Evolutionary conservation across 331 rosid species (phyloP), one percentile per base, ranked within the genome.

Genomic region (Prunus yedoensis): DNA sequence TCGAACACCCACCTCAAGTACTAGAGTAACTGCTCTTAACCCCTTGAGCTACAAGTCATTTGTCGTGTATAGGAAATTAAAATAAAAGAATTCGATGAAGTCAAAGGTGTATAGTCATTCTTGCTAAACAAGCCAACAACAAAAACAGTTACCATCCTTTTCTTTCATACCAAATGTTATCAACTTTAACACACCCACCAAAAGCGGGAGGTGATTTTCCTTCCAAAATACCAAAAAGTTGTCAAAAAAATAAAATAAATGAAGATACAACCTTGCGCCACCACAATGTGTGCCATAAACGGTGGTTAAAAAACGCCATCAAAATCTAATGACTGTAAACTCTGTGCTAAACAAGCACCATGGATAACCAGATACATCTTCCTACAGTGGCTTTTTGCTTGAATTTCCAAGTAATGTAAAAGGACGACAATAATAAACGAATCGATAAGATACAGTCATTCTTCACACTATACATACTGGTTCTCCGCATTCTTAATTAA

Each of bases 381-480:
- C 83, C 79, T 41, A 77, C 32, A 49, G 81, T 54, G 45, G 74
- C 64, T 70, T 49, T n/a, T 73, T 75, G 65, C 82, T 77, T 61
- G 79, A 63, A 78, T 70, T 70, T 78, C 80, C 66, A 53, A 70
- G 78, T 68, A 81, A 47, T 59, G 58, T 27, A 64, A 81, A 69
- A 57, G 49, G 23, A 75, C 68, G 78, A 75, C 56, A 60, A 49
- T 18, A 79, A 52, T 79, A 64, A 76, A 75, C 66, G 74, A 83
- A 76, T 69, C 20, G 20, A 74, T 68, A 74, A 66, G 79, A 74
- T 75, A 81, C 73, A 79, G 81, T 71, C 45, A 52, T 27, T 17
- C 71, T 75, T 78, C 79, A 71, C 87, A 86, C 88, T 87, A 80
- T 86, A 87, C 91, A 88, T 68, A 73, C 68, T 61, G 58, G 77